phyloP scores from a whole-genome alignment of 2,329 filamentous ascomycete species.

The Westerdykella aurantiaca region DNA sequence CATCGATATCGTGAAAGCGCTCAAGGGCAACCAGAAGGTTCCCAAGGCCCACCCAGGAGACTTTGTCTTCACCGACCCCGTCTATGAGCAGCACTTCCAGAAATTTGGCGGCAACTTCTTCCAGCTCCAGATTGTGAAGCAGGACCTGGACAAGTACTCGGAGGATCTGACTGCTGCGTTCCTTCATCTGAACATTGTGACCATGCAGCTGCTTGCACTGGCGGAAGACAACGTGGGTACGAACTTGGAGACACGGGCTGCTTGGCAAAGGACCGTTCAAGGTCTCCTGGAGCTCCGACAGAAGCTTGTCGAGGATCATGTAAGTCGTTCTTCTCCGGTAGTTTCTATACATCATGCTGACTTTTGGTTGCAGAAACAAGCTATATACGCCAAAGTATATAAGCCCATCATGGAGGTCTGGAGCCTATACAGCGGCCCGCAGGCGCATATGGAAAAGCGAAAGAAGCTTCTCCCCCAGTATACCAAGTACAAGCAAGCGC shows the following conservation, averaged over 20 bases:
- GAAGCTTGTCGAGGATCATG: conserved; percentile 77
- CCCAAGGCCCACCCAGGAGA: conserved; percentile 64
- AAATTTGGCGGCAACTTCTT: conserved; percentile 90
- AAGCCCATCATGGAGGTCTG: conserved; percentile 76
- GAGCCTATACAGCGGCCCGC: conserved; percentile 74
- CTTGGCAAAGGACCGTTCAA: conserved; percentile 87
- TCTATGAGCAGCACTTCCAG: conserved; percentile 74
- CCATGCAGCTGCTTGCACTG: conserved; percentile 75
- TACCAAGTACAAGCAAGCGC: conserved; percentile 71
- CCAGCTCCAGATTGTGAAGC: conserved; percentile 82
- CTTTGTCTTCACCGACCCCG: conserved; percentile 62
- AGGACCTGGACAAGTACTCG: conserved; percentile 90
- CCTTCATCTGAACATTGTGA: conserved; percentile 71
- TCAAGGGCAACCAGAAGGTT: conserved; percentile 76
- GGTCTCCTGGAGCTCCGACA: conserved; percentile 81
- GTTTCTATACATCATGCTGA: conserved; percentile 9
- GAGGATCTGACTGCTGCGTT: conserved; percentile 76
- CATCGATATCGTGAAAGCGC: conserved; percentile 77
- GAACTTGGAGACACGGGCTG: conserved; percentile 82
- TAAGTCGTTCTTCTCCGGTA: conserved; percentile 44
- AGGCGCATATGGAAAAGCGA: conserved; percentile 87
- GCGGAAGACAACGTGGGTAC: conserved; percentile 57
- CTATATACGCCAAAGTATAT: conserved; percentile 76
- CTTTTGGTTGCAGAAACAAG: conserved; percentile 42
- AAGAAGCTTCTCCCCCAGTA: conserved; percentile 89